Evolutionary conservation across 129 eudicot species (phyloP), one percentile per base, ranked within the genome.

Genomic region (Heracleum sosnowskyi): DNA sequence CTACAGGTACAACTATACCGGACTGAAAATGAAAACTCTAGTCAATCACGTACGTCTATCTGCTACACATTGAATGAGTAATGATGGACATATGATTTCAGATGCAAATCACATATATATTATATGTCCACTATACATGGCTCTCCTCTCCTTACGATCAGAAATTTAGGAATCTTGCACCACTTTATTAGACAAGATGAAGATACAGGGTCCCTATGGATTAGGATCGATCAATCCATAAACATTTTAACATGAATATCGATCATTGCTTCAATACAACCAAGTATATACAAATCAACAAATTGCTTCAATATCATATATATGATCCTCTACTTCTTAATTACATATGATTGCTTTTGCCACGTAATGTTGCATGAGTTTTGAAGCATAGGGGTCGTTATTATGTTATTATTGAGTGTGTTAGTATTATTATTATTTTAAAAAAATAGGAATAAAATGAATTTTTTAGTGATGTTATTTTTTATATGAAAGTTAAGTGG

Each of bases 111-210:
- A 9, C 33, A 74, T n/a, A n/a, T n/a, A n/a, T n/a, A n/a, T n/a
- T n/a, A n/a, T n/a, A n/a, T n/a, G n/a, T n/a, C n/a, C n/a, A n/a
- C n/a, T n/a, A n/a, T n/a, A n/a, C n/a, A n/a, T 36, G 33, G 68
- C 34, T 60, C 68, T 60, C 68, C 68, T 60, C 68, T 10, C 10
- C 33, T 63, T 16, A 13, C 41, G 9, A 41, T 37, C 42, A 64
- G 26, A 63, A 41, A 51, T 77, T 64, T 11, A 40, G 55, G 55
- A 77, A 62, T 29, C 74, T 41, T 64, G 40, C 63, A 26, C 31
- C 51, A 11, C 76, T 78, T 78, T 78, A 78, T 69, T 73, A 46
- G 68, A 69, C 81, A 79, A 49, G 22, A 47, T 39, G 66, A 36
- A 75, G 66, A 51, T 18, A 46, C 17, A 28, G 35, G 68, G 16